These are phyloP conservation scores for Trichosporon inkin DNA, from an alignment of 1,284 basidiomycete genomes.

Conservation along the genomic window DNA sequence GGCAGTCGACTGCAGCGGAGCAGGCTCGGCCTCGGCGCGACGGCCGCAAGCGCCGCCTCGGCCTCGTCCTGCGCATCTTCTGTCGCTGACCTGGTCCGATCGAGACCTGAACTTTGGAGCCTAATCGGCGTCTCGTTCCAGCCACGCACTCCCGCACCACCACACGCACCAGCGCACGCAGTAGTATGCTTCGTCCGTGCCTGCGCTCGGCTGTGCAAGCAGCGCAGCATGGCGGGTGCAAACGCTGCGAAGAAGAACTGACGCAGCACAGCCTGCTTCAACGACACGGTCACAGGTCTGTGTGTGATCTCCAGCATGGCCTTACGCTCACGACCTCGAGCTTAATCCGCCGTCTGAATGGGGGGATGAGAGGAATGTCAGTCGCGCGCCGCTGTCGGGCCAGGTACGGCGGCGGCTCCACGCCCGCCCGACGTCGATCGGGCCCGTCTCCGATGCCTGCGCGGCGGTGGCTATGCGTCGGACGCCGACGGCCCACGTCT, in stretches of 20 bases:
- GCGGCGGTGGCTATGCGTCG: background rate
- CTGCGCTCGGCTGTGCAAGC: too few species aligned
- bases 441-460: background rate
- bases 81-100: background rate
- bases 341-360: too few species aligned
- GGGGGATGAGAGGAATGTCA: too few species aligned
- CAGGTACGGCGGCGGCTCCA: conserved; percentile 7
- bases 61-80: background rate
- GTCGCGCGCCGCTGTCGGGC: background rate
- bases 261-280: background rate
- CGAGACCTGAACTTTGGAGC: background rate
- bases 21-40: too few species aligned
- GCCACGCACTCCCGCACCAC: background rate
- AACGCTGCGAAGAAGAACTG: background rate
- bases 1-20: too few species aligned
- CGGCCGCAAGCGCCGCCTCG: background rate
- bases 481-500: too few species aligned
- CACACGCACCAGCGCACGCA: background rate
- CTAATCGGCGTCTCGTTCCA: background rate
- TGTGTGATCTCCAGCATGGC: background rate
- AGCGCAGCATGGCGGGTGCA: too few species aligned
- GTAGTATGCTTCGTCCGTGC: background rate
- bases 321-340: background rate
- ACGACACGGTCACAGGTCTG: background rate
- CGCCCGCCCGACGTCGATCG: background rate